Evolutionary conservation across 208 protist genomes (phyloP).

Genomic region (Porcisia deanei): DNA sequence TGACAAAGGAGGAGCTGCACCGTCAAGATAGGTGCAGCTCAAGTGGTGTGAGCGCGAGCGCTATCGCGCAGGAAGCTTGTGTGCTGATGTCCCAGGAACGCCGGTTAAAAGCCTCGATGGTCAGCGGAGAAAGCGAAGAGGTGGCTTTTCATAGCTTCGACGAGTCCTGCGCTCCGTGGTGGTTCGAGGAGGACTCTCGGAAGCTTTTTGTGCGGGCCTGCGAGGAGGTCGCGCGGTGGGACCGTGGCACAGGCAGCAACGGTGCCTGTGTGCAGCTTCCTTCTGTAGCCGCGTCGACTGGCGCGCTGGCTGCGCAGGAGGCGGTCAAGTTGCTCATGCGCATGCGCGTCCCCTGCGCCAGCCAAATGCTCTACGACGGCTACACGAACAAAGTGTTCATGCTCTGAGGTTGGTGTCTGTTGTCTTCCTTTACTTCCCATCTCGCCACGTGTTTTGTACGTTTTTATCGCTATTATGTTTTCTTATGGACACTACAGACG

Average conservation of each 20-base stretch:
- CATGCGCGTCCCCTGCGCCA: constrained; percentile 87
- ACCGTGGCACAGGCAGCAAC: background rate
- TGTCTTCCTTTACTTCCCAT: background rate
- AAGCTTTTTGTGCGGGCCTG: constrained; percentile 20
- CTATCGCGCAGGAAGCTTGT: constrained; percentile 1
- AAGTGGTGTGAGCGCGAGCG: background rate
- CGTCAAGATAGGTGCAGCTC: background rate
- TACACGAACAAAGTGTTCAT: constrained; percentile 41
- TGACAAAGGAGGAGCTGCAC: constrained; percentile 26
- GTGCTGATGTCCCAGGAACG: constrained; percentile 4
- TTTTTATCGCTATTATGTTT: background rate
- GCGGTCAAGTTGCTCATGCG: constrained; percentile 95
- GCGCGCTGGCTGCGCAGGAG: constrained; percentile 95
- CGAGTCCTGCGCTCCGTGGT: background rate
- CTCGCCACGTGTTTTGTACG: background rate
- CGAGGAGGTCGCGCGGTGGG: constrained; percentile 73
- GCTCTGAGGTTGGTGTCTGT: constrained; percentile 4
- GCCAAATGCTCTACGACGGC: constrained; percentile 94
- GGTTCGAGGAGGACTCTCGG: background rate
- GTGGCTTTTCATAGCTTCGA: background rate
- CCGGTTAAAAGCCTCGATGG: background rate
- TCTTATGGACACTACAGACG: background rate
- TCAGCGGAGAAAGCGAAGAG: background rate
- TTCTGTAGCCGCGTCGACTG: constrained; percentile 90
- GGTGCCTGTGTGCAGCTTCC: constrained; percentile 85